Conservation (phyloP, 768 basidiomycete species). For the Asterophora lycoperdoides region DNA sequence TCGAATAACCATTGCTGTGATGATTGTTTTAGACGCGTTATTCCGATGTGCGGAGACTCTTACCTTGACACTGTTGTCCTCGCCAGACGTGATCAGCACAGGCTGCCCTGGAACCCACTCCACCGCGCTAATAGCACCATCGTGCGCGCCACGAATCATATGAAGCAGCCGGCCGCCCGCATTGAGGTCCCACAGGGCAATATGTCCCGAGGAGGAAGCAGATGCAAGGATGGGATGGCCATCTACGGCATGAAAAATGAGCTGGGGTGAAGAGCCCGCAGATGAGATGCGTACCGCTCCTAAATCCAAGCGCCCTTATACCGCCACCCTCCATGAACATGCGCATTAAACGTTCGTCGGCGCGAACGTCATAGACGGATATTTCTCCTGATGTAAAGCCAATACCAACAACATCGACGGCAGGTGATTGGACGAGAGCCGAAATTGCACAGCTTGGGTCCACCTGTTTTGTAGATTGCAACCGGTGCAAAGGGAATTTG, state of each 20-base stretch:
- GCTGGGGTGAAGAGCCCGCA: background rate
- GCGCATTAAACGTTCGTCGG: constrained; percentile 83
- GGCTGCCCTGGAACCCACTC: constrained; percentile 96
- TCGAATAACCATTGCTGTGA: constrained; percentile 97
- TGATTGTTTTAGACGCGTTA: background rate
- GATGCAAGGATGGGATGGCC: constrained; percentile 86
- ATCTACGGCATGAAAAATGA: constrained; percentile 41
- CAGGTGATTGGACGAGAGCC: constrained; percentile 83
- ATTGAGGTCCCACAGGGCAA: constrained; percentile 92
- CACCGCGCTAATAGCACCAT: constrained; percentile 73
- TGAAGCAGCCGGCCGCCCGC: constrained; percentile 79
- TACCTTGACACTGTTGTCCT: constrained; percentile 95
- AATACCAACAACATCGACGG: constrained; percentile 93
- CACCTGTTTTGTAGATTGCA: constrained; percentile 36
- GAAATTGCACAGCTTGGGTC: constrained; percentile 54
- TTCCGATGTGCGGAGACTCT: background rate
- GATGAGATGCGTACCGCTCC: constrained; percentile 57
- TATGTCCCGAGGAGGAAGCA: constrained; percentile 79
- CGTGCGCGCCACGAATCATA: constrained; percentile 84
- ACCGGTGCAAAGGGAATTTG: constrained; percentile 54
- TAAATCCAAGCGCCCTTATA: constrained; percentile 73
- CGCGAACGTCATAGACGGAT: constrained; percentile 83
- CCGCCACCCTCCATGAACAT: constrained; percentile 90
- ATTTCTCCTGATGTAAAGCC: constrained; percentile 87
- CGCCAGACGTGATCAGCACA: constrained; percentile 82